A percentile compares a stretch with the other conserved stretches of the same genome.
phyloP scores from a whole-genome alignment of 352 stramenopile species.

The Phytopythium helicoides region DNA sequence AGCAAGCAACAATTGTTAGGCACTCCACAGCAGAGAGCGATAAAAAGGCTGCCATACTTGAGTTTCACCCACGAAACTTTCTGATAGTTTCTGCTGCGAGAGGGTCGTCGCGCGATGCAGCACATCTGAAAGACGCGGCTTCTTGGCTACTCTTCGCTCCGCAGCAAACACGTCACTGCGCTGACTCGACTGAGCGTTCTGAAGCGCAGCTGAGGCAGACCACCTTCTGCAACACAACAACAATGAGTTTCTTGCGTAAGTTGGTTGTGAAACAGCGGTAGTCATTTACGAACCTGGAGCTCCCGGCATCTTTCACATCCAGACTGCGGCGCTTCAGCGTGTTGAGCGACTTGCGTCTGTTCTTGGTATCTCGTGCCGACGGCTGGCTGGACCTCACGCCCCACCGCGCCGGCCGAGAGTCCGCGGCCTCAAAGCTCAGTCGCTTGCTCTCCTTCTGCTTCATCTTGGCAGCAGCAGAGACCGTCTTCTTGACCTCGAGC shows the following conservation, averaged over 20 bases:
- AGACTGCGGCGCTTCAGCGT: conserved; percentile 21
- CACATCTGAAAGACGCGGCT: conserved; percentile 45
- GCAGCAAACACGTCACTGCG: background rate
- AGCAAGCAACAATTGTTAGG: conserved; percentile 4
- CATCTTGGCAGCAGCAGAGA: too few relatives aligned
- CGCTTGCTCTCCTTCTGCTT: conserved; percentile 11
- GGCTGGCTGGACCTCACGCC: conserved; percentile 12
- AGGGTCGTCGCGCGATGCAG: conserved; percentile 58
- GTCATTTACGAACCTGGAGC: background rate
- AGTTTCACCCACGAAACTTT: conserved; percentile 4
- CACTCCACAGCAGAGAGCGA: background rate
- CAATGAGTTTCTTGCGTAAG: too few relatives aligned
- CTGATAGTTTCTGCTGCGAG: conserved; percentile 34
- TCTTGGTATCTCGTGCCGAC: conserved; percentile 25
- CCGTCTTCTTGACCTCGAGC: too few relatives aligned
- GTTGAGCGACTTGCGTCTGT: conserved; percentile 34
- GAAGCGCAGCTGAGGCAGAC: conserved; percentile 15
- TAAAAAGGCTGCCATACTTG: conserved; percentile 13
- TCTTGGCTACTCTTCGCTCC: conserved; percentile 11
- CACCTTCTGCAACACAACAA: conserved; percentile 13
- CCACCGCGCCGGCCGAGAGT: conserved; percentile 51
- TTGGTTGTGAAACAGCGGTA: too few relatives aligned
- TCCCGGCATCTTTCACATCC: background rate
- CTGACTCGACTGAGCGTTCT: background rate
- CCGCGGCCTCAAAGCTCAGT: conserved; percentile 43